phyloP scores from a whole-genome alignment of 2,329 filamentous ascomycete genomes.

The Mycosphaerella sp. region DNA sequence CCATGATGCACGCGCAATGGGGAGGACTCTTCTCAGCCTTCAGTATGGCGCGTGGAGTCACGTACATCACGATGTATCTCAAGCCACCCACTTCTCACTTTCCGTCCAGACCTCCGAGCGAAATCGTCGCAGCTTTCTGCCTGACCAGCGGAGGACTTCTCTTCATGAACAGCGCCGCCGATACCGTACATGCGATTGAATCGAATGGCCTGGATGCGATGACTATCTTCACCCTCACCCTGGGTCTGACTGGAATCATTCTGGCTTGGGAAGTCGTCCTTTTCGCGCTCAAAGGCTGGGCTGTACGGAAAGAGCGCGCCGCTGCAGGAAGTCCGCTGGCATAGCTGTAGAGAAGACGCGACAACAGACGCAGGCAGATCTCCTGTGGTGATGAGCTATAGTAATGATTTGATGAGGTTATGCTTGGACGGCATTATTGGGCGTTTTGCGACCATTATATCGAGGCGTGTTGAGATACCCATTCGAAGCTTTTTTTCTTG shows the following conservation, averaged over 20 bases:
- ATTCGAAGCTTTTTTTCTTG: background rate
- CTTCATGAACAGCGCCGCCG: slow-evolving; percentile 83
- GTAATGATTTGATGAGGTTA: background rate
- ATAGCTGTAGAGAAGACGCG: slow-evolving; percentile 6
- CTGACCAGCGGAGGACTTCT: slow-evolving; percentile 80
- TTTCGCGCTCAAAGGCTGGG: slow-evolving; percentile 85
- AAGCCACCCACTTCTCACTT: slow-evolving; percentile 73
- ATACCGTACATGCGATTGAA: slow-evolving; percentile 72
- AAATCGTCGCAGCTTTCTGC: slow-evolving; percentile 81
- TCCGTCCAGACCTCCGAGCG: slow-evolving; percentile 79
- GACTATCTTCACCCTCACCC: slow-evolving; percentile 85
- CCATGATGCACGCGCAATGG: slow-evolving; percentile 93
- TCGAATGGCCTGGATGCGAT: slow-evolving; percentile 75
- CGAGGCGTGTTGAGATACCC: slow-evolving; percentile 1
- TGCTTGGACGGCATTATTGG: background rate
- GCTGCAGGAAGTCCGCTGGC: slow-evolving; percentile 10
- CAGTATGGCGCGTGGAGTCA: slow-evolving; percentile 68
- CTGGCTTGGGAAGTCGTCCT: slow-evolving; percentile 79
- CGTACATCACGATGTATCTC: slow-evolving; percentile 74
- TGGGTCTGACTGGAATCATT: slow-evolving; percentile 73
- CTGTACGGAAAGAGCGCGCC: slow-evolving; percentile 39
- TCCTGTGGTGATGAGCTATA: background rate
- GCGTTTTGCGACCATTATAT: background rate
- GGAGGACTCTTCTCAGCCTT: slow-evolving; percentile 77
- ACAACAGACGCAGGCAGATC: background rate